phyloP scores from a whole-genome alignment of 495 filamentous ascomycete genomes.

The Diplogelasinospora grovesii region DNA sequence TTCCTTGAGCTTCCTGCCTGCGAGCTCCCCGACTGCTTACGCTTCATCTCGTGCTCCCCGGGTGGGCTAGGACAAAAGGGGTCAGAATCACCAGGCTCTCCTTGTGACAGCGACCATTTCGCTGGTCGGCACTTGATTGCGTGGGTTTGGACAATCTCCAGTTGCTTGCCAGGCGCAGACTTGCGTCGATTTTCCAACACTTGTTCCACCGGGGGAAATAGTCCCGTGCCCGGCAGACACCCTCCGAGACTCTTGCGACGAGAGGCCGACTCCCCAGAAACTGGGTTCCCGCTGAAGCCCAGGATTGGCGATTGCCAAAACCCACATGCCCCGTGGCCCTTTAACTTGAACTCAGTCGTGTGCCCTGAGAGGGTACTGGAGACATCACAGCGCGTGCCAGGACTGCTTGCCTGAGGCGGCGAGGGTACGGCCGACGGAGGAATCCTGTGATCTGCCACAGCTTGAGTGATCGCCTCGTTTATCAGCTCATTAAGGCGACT shows the following conservation, averaged over 20 bases:
- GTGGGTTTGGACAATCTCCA: background rate
- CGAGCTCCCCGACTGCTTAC: too few relatives aligned
- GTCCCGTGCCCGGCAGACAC: too few relatives aligned
- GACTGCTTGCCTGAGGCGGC: too few relatives aligned
- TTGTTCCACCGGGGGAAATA: background rate
- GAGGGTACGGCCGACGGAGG: too few relatives aligned
- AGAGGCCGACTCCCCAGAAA: too few relatives aligned
- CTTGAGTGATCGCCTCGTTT: too few relatives aligned
- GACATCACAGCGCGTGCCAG: background rate
- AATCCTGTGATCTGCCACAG: too few relatives aligned
- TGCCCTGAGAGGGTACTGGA: background rate
- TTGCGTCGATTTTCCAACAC: background rate
- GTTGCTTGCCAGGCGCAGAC: background rate
- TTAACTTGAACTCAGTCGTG: background rate
- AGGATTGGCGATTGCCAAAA: too few relatives aligned
- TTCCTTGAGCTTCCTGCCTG: too few relatives aligned
- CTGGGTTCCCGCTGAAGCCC: too few relatives aligned
- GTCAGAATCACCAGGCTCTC: conserved; percentile 4
- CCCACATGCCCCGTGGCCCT: conserved; percentile 1
- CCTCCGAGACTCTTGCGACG: too few relatives aligned
- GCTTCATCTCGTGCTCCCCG: background rate
- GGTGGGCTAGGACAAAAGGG: background rate
- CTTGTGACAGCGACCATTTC: background rate
- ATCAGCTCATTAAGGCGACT: too few relatives aligned
- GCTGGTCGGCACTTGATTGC: background rate